These are phyloP conservation scores for Tricholoma terreum DNA, from an alignment of 768 basidiomycete species.

Conservation along the genomic window DNA sequence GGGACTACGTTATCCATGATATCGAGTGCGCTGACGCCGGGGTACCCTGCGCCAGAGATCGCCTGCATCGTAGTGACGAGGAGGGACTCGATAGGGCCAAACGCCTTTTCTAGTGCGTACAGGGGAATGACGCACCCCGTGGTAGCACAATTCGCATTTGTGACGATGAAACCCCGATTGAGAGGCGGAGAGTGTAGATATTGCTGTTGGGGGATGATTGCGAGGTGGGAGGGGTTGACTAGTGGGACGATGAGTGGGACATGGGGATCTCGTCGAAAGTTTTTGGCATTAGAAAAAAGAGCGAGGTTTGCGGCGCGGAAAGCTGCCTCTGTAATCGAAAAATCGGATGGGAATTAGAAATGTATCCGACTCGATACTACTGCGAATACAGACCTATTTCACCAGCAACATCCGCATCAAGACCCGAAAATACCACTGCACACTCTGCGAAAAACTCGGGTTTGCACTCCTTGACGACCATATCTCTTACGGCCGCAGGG, in stretches of 20 bases:
- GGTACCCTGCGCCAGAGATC: conserved; percentile 97
- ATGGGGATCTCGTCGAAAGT: conserved; percentile 85
- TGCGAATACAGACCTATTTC: conserved; percentile 74
- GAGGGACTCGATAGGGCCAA: conserved; percentile 91
- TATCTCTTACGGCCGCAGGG: conserved; percentile 55
- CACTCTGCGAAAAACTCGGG: conserved; percentile 79
- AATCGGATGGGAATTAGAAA: too few relatives aligned
- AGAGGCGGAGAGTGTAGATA: conserved; percentile 62
- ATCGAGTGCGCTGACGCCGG: conserved; percentile 85
- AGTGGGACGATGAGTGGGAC: conserved; percentile 96
- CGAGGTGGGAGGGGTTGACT: conserved; percentile 84
- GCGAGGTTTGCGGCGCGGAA: conserved; percentile 86
- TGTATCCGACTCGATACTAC: too few relatives aligned
- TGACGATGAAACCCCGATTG: conserved; percentile 89
- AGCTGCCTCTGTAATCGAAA: conserved; percentile 66
- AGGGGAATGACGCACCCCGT: conserved; percentile 93
- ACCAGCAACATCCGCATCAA: conserved; percentile 93
- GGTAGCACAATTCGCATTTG: conserved; percentile 98
- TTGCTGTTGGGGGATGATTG: conserved; percentile 83
- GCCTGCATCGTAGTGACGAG: conserved; percentile 97
- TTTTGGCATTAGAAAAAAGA: conserved; percentile 98
- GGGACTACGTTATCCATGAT: conserved; percentile 96
- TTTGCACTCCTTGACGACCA: conserved; percentile 74
- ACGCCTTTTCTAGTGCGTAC: conserved; percentile 81
- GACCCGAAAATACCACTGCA: conserved; percentile 88